Conservation (phyloP, 129 eudicot genomes). For the Helichrysum umbraculigerum region DNA sequence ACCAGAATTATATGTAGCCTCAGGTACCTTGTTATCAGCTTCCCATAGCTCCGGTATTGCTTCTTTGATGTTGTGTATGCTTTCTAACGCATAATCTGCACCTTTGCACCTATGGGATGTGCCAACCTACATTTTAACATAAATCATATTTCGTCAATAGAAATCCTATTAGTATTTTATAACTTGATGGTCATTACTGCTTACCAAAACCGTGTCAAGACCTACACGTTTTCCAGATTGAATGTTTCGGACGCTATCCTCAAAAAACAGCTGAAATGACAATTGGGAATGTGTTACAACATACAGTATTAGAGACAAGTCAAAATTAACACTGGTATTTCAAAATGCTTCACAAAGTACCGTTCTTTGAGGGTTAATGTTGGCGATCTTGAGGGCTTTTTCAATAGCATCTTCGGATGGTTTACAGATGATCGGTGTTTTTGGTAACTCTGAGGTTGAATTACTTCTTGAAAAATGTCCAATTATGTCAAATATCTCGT, state of each 20-base stretch:
- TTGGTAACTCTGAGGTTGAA: conserved; percentile 53
- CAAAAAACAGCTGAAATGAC: conserved; percentile 72
- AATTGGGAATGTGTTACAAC: conserved; percentile 5
- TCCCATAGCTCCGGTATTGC: conserved; percentile 92
- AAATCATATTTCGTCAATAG: not conserved
- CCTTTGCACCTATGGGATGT: conserved; percentile 79
- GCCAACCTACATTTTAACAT: conserved; percentile 54
- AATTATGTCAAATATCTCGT: conserved; percentile 62
- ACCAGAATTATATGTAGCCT: conserved; percentile 44
- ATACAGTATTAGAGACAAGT: not conserved
- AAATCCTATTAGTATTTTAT: not conserved
- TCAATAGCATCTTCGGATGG: conserved; percentile 83
- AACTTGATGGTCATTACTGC: not conserved
- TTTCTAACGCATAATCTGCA: conserved; percentile 88
- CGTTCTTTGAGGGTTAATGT: conserved; percentile 84
- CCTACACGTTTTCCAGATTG: conserved; percentile 94
- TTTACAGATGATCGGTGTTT: conserved; percentile 82
- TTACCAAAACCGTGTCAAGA: conserved; percentile 83
- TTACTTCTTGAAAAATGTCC: conserved; percentile 59
- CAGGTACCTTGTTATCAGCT: conserved; percentile 38
- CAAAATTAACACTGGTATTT: not conserved
- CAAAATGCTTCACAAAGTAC: conserved; percentile 33
- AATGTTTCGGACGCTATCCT: conserved; percentile 86
- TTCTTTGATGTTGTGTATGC: conserved; percentile 85
- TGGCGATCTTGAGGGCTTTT: conserved; percentile 74